Conservation (phyloP, 148 eudicot genomes). For the Beta vulgaris region DNA sequence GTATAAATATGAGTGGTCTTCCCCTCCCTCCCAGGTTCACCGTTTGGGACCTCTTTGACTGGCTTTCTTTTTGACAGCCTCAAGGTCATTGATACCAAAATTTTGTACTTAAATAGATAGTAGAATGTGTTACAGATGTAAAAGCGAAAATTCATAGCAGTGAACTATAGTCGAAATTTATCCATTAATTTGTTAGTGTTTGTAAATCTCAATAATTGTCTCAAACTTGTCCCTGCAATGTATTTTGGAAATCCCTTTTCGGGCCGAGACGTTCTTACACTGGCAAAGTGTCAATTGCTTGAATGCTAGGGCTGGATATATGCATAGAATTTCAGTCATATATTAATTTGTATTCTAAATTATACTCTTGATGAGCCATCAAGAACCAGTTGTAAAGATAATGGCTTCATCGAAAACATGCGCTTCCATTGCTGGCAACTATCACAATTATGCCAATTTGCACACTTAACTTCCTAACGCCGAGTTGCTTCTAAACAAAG, state of each 20-base stretch:
- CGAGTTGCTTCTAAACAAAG: neutral
- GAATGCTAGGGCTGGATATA: neutral
- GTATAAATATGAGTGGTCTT: neutral
- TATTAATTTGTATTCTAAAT: neutral
- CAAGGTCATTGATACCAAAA: conserved; percentile 25
- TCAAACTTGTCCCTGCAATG: neutral
- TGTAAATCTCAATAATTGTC: neutral
- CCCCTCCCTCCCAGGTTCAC: neutral
- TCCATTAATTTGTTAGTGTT: neutral
- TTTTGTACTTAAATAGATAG: conserved; percentile 36
- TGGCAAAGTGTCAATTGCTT: neutral
- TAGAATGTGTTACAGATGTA: conserved; percentile 27
- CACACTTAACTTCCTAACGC: neutral
- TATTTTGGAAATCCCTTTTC: neutral
- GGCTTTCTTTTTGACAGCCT: conserved; percentile 7
- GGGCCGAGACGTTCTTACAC: no score
- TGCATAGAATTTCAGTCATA: neutral
- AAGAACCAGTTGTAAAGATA: neutral
- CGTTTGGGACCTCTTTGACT: neutral
- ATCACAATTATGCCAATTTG: neutral
- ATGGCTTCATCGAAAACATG: neutral
- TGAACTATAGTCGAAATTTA: neutral
- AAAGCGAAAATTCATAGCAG: conserved; percentile 12
- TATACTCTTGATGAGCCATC: neutral
- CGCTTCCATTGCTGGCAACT: neutral